These are phyloP conservation scores for Dactylonectria estremocensis DNA, from an alignment of 2,329 filamentous ascomycete genomes.

Conservation along the genomic window DNA sequence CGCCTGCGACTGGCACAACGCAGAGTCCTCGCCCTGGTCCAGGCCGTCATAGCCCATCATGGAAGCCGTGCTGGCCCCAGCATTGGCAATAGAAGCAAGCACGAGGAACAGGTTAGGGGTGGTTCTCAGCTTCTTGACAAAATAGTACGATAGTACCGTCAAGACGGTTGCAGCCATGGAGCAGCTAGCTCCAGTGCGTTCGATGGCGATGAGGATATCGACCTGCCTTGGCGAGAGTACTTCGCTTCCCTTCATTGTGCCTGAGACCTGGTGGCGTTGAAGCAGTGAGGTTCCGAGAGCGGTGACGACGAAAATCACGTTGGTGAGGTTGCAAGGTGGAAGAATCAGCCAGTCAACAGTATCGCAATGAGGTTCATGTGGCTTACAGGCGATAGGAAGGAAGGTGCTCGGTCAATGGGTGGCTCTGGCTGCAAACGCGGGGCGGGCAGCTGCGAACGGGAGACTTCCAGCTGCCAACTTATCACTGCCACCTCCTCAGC, in stretches of 20 bases:
- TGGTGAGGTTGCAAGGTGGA: constrained; percentile 1
- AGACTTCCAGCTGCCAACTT: background rate
- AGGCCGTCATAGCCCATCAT: constrained; percentile 80
- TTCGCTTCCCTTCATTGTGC: constrained; percentile 38
- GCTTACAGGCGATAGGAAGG: background rate
- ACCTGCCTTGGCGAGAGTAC: constrained; percentile 56
- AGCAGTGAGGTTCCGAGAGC: background rate
- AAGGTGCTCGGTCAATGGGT: background rate
- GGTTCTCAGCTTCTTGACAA: constrained; percentile 67
- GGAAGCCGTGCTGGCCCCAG: constrained; percentile 74
- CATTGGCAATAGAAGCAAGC: constrained; percentile 56
- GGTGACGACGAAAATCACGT: background rate
- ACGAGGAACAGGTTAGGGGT: constrained; percentile 69
- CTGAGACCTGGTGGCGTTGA: constrained; percentile 9
- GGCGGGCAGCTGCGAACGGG: constrained; percentile 5
- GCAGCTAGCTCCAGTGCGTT: constrained; percentile 68
- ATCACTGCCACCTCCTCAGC: background rate
- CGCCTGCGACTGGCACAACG: constrained; percentile 74
- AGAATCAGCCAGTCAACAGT: background rate
- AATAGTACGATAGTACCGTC: constrained; percentile 64
- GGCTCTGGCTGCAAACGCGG: background rate
- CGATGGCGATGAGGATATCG: constrained; percentile 64
- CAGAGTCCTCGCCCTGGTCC: constrained; percentile 64
- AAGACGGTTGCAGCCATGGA: constrained; percentile 67
- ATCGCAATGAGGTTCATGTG: background rate